Evolutionary conservation across 192 early-diverging fungal genomes (phyloP).

Genomic region (Coemansia sp.): DNA sequence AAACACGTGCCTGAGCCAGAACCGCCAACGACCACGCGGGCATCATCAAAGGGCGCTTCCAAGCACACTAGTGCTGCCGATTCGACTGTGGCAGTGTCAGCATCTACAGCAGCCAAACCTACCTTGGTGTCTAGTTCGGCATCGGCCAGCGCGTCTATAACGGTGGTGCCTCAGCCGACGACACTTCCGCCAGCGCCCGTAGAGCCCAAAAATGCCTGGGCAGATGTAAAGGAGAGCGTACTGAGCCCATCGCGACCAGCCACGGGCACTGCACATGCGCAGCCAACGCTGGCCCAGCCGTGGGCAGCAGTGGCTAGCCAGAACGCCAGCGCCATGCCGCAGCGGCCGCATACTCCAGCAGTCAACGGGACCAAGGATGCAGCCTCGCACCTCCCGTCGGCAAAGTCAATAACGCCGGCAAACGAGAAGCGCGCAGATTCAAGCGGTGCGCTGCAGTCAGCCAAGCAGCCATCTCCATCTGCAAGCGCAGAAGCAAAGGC

Average conservation of each 20-base stretch:
- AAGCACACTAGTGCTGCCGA: conserved; percentile 11
- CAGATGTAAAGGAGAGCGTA: conserved; percentile 51
- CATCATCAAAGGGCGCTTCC: conserved; percentile 15
- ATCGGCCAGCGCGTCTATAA: conserved; percentile 9
- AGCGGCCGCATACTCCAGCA: background rate
- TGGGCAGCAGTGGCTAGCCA: conserved; percentile 52
- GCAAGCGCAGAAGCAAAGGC: background rate
- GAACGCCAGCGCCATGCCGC: conserved; percentile 4
- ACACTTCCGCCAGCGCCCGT: conserved; percentile 49
- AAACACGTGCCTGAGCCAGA: conserved; percentile 18
- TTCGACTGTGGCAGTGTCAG: conserved; percentile 3
- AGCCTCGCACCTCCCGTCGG: too few relatives aligned
- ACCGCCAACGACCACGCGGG: conserved; percentile 13
- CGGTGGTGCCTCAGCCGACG: conserved; percentile 35
- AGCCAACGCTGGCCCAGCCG: conserved; percentile 40
- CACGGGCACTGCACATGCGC: conserved; percentile 19
- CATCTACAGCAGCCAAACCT: conserved; percentile 2
- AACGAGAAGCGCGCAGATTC: background rate
- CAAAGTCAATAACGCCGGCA: background rate
- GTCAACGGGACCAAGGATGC: conserved; percentile 7
- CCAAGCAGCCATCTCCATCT: background rate
- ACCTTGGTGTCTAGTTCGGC: background rate
- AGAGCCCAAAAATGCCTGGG: conserved; percentile 51
- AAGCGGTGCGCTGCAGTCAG: background rate
- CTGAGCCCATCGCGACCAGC: conserved; percentile 46